Evolutionary conservation across 306 rosid species (phyloP), one percentile per base, ranked within the genome.

Genomic region (Sesbania bispinosa): DNA sequence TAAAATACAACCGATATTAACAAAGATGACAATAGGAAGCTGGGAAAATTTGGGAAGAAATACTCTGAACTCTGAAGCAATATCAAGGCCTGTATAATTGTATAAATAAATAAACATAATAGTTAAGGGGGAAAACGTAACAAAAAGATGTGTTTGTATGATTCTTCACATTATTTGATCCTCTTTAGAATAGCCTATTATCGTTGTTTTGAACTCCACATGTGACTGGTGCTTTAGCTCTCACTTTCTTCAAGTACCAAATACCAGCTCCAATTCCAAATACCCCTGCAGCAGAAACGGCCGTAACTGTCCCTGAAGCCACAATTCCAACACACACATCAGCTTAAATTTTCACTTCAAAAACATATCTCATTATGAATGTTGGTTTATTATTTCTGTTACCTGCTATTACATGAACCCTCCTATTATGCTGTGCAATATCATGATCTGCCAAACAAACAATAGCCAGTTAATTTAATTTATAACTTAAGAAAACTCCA

Each of bases 131-230:
- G 20, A 30, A 53, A 23, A 23, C 11, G 57, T 73, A 45, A 38
- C 48, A 55, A 79, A 79, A 61, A 83, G 45, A 33, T 47, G 29
- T 26, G 26, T 43, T 27, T 72, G 62, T 85, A 21, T 52, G 64
- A 21, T 26, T 62, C 24, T 39, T 59, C 47, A 20, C 61, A 52
- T 43, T 2, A 15, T 73, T 21, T 63, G 50, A 60, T 15, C 7
- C 10, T 69, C 39, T 68, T 92, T 81, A 94, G 79, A 94, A 94
- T 83, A 89, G 91, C 75, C 97, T 85, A 69, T 94, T 94, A 30
- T 89, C 97, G 14, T 88, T 94, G 77, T 51, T 86, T 81, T 94
- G 97, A 75, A 94, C 96, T 72, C 99, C 97, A 79, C 96, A 89
- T 10, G 96, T 88, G 2, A 86, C 90, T 35, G 96, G 95, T 61